Base-by-base conservation (phyloP, 2,329 filamentous ascomycete species). In the Xylaria polymorpha region DNA sequence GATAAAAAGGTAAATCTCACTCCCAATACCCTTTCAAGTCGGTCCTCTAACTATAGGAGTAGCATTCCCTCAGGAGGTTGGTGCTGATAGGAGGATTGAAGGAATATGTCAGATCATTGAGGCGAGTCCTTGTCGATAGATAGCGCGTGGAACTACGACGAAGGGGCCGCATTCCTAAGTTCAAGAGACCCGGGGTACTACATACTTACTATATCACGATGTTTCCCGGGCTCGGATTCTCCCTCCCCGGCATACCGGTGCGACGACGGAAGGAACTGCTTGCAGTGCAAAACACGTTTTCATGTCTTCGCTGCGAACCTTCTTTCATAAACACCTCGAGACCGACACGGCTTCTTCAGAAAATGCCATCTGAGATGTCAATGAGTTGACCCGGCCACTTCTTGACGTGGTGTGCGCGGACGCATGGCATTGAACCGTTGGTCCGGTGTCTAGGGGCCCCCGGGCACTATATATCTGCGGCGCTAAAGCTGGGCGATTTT, bases 1-100 rank as follows among this genome's bases (percentile, higher is more conserved):
- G 3, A 90, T 88, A 3, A 85, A 82, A 81, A n/a, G 85, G 86
- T 84, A 69, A 70, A 77, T 37, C 15, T 8, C 1, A 51, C 43
- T 20, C 46, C 43, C 9, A 32, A 12, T 14, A 18, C 15, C 4
- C 3, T 18, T 29, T n/a, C 6, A 2, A 43, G 3, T 14, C 25
- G 12, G 0, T 44, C 12, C 32, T 25, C 55, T 68, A 53, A 68
- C 35, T 7, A 0, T 50, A 14, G 7, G n/a, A 55, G 10, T 48
- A 86, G 91, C 88, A 2, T 94, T 92, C 71, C 92, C 91, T 0
- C 79, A 85, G 0, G 81, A 90, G 4, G 2, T 12, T 35, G 15
- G 6, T 32, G 15, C 6, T 7, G 4, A 4, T 50, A 12, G 46
- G 15, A 35, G 6, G 46, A 50, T 50, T 25, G 20, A 20, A 0